Conservation (phyloP, 805 yeast species). For the Saccharomyces mikatae region DNA sequence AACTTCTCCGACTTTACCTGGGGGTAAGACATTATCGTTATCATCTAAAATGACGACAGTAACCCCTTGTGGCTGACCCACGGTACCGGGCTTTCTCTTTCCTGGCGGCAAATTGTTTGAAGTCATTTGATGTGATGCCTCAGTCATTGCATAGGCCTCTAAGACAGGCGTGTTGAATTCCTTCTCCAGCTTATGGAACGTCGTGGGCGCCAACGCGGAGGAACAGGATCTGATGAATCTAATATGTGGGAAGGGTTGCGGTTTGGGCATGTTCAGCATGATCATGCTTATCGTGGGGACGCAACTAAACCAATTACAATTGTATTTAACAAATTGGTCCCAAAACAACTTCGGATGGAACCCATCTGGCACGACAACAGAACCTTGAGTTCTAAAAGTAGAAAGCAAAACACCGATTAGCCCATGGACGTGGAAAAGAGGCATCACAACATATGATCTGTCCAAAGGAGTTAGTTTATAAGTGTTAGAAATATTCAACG, state of each 20-base stretch:
- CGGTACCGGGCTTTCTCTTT: conserved; percentile 60
- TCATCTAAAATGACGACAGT: conserved; percentile 50
- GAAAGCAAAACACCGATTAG: conserved; percentile 57
- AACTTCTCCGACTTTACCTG: conserved; percentile 60
- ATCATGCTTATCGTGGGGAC: conserved; percentile 73
- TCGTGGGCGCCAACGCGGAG: conserved; percentile 59
- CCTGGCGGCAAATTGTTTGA: conserved; percentile 63
- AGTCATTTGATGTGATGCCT: conserved; percentile 74
- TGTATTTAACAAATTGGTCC: conserved; percentile 42
- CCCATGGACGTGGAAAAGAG: conserved; percentile 72
- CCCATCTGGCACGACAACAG: conserved; percentile 51
- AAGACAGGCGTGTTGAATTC: conserved; percentile 58
- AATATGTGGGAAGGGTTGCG: conserved; percentile 44
- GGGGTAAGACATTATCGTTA: conserved; percentile 38
- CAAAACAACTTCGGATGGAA: conserved; percentile 59
- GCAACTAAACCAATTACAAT: conserved; percentile 66
- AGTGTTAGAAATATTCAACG: conserved; percentile 50
- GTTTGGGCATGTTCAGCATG: conserved; percentile 44
- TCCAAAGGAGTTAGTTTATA: conserved; percentile 45
- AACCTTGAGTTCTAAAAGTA: conserved; percentile 52
- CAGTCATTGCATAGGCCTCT: conserved; percentile 78
- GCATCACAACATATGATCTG: conserved; percentile 61
- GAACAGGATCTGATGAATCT: conserved; percentile 69
- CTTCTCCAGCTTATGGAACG: conserved; percentile 48
- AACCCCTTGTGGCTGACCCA: conserved; percentile 66